These are phyloP conservation scores for Yarrowia sp. DNA, from an alignment of 805 yeast species.

Conservation along the genomic window DNA sequence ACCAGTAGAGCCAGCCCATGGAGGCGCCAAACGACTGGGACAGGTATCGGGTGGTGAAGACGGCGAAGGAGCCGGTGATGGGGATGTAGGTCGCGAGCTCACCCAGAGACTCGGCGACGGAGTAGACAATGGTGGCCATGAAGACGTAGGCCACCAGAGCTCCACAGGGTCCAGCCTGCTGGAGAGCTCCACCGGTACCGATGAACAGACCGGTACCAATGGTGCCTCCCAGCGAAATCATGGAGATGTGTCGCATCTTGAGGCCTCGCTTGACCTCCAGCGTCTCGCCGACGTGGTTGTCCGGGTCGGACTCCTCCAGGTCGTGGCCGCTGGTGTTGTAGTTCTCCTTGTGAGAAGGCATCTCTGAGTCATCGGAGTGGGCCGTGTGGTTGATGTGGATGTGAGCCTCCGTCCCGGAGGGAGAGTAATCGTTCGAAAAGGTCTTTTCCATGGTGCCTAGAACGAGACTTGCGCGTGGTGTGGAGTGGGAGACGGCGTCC, in stretches of 20 bases:
- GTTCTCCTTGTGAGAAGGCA: slow-evolving; percentile 5
- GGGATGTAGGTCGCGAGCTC: slow-evolving; percentile 55
- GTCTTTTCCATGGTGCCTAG: neutral
- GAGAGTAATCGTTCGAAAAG: neutral
- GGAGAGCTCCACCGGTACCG: slow-evolving; percentile 62
- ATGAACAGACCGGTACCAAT: slow-evolving; percentile 80
- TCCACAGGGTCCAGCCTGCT: slow-evolving; percentile 67
- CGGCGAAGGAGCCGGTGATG: slow-evolving; percentile 64
- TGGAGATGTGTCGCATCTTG: slow-evolving; percentile 68
- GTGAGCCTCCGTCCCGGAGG: slow-evolving; percentile 5
- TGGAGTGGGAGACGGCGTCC: neutral
- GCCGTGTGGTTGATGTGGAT: slow-evolving; percentile 1
- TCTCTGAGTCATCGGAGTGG: neutral
- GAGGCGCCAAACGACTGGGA: slow-evolving; percentile 60
- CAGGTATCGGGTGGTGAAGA: slow-evolving; percentile 58
- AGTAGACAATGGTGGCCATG: slow-evolving; percentile 58
- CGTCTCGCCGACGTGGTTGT: slow-evolving; percentile 21
- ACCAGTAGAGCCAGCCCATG: slow-evolving; percentile 51
- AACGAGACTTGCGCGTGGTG: no score
- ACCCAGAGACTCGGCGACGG: slow-evolving; percentile 57
- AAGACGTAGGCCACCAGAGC: slow-evolving; percentile 57
- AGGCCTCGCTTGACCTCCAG: slow-evolving; percentile 36
- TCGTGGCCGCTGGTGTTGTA: slow-evolving; percentile 17
- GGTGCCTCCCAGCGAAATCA: slow-evolving; percentile 78
- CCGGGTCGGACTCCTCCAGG: slow-evolving; percentile 26